phyloP scores from a whole-genome alignment of 169 alveolate genomes.

The Cryptosporidium sp. region DNA sequence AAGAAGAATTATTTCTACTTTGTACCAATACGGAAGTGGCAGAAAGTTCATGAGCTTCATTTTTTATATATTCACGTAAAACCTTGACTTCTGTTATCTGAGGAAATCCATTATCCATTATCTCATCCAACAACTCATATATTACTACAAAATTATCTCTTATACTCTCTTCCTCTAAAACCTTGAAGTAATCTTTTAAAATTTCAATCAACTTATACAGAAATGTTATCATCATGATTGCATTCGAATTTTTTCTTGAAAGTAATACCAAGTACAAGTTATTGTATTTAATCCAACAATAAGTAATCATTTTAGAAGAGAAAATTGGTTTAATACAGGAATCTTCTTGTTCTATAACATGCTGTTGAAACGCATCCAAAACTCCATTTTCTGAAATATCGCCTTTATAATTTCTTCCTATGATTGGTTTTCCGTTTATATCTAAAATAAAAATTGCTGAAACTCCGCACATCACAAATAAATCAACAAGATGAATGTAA shows the following conservation, averaged over 20 bases:
- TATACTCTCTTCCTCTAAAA: conserved; percentile 97
- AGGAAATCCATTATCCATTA: conserved; percentile 99
- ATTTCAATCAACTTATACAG: conserved; percentile 89
- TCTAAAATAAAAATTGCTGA: conserved; percentile 94
- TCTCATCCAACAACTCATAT: conserved; percentile 98
- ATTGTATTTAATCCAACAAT: conserved; percentile 96
- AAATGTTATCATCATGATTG: conserved; percentile 86
- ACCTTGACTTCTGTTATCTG: conserved; percentile 95
- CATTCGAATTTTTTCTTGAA: conserved; percentile 86
- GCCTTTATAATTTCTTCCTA: conserved; percentile 92
- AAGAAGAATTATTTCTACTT: conserved; percentile 65
- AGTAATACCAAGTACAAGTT: conserved; percentile 91
- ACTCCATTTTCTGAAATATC: conserved; percentile 86
- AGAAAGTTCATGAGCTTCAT: conserved; percentile 89
- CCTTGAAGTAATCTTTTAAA: conserved; percentile 95
- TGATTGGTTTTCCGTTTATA: conserved; percentile 90
- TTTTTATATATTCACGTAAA: conserved; percentile 93
- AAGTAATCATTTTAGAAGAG: conserved; percentile 93
- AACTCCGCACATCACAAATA: conserved; percentile 87
- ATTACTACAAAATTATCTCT: conserved; percentile 98
- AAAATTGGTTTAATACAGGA: conserved; percentile 93
- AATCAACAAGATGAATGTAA: not conserved
- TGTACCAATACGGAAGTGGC: conserved; percentile 55
- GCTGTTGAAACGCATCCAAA: conserved; percentile 88
- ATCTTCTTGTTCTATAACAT: conserved; percentile 95